Percentiles rank a stretch among this genome's conserved stretches.
These are phyloP conservation scores for Colletotrichum tropicale DNA, from an alignment of 2,329 filamentous ascomycete species.

Conservation along the genomic window DNA sequence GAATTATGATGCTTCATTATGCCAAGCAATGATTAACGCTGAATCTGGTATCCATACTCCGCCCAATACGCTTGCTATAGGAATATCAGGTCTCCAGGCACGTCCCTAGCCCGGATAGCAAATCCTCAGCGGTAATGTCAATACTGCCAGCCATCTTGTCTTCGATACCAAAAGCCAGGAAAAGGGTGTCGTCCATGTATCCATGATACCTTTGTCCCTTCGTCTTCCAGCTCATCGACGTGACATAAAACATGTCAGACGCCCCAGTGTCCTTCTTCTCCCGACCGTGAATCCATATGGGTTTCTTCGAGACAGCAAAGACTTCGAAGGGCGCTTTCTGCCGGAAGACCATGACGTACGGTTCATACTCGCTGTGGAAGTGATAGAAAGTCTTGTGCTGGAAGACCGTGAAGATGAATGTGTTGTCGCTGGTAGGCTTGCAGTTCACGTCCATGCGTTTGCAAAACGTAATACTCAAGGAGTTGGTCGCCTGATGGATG, in stretches of 20 bases:
- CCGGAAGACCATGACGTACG: constrained; percentile 57
- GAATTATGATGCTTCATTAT: not conserved
- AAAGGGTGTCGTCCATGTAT: constrained; percentile 58
- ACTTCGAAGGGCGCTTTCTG: constrained; percentile 53
- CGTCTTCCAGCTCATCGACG: constrained; percentile 59
- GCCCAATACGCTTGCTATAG: not conserved
- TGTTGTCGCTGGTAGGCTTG: constrained; percentile 47
- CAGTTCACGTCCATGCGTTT: constrained; percentile 49
- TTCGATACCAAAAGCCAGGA: constrained; percentile 62
- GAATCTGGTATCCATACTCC: not conserved
- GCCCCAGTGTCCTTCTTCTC: constrained; percentile 33
- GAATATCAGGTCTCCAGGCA: not conserved
- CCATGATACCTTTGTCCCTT: constrained; percentile 56
- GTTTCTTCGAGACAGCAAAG: constrained; percentile 51
- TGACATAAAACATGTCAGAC: constrained; percentile 63
- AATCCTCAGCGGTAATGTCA: constrained; percentile 53
- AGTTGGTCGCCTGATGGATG: constrained; percentile 66
- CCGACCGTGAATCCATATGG: constrained; percentile 62
- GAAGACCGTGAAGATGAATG: constrained; percentile 58
- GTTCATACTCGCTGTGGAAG: constrained; percentile 59
- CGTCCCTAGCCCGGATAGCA: constrained; percentile 40
- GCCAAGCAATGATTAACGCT: not conserved
- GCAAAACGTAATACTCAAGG: constrained; percentile 60
- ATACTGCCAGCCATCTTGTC: constrained; percentile 53
- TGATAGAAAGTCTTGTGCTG: constrained; percentile 57